A percentile compares a stretch with the other conserved stretches of the same genome.
Evolutionary conservation across 371 early-diverging fungal species (phyloP).

Genomic region (Umbelopsis sp.): DNA sequence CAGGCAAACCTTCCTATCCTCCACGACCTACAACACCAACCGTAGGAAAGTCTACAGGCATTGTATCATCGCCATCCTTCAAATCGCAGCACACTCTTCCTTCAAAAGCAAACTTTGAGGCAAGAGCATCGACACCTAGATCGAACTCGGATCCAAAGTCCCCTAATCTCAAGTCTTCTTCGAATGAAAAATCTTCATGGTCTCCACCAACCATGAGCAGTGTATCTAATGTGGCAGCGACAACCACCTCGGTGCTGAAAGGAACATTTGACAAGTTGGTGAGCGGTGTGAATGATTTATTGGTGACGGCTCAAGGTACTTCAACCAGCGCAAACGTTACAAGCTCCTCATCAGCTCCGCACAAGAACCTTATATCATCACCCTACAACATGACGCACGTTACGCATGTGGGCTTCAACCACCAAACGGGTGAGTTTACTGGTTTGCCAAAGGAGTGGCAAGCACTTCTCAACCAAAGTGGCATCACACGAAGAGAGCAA

Average conservation of each 20-base stretch:
- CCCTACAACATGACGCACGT: slow-evolving; percentile 97
- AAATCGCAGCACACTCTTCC: background rate
- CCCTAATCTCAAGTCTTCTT: background rate
- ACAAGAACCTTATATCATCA: slow-evolving; percentile 61
- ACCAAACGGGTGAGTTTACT: slow-evolving; percentile 88
- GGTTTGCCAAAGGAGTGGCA: slow-evolving; percentile 96
- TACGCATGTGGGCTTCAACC: slow-evolving; percentile 92
- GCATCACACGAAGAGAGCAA: slow-evolving; percentile 94
- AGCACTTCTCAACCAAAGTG: slow-evolving; percentile 83
- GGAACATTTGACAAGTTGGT: slow-evolving; percentile 9
- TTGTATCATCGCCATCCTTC: background rate
- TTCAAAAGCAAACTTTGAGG: background rate
- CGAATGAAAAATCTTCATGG: background rate
- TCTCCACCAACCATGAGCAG: slow-evolving; percentile 7
- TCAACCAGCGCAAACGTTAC: background rate
- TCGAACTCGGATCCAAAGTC: background rate
- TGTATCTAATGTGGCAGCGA: slow-evolving; percentile 11
- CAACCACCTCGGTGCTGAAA: slow-evolving; percentile 8
- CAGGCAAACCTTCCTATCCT: slow-evolving; percentile 4
- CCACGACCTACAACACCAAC: slow-evolving; percentile 10
- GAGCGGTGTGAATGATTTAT: slow-evolving; percentile 1
- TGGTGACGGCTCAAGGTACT: slow-evolving; percentile 2
- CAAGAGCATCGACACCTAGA: background rate
- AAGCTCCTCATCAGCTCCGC: background rate
- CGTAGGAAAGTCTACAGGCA: background rate